phyloP scores from a whole-genome alignment of 2,329 filamentous ascomycete genomes.

The Coniella vitis region DNA sequence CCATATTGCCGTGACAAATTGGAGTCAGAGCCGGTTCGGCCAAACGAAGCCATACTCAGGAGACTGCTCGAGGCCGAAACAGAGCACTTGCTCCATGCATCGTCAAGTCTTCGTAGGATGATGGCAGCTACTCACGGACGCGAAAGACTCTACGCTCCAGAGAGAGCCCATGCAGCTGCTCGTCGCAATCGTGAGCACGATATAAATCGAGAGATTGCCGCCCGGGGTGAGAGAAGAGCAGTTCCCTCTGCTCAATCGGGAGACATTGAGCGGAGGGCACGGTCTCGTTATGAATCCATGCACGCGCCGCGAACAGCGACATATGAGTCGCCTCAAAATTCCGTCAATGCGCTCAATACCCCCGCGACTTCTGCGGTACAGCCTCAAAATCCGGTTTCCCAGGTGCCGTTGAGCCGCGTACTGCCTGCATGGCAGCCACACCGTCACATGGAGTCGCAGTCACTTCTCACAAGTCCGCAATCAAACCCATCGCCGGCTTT shows the following conservation, averaged over 20 bases:
- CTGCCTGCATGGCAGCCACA: neutral
- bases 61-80: conserved; percentile 20
- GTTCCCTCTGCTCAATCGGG: conserved; percentile 16
- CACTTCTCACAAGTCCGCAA: neutral
- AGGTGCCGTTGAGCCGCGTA: neutral
- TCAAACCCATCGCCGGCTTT: neutral
- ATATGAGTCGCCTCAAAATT: conserved; percentile 21
- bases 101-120: neutral
- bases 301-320: neutral
- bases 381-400: conserved; percentile 6
- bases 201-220: neutral
- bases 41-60: conserved; percentile 22
- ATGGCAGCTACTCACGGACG: neutral
- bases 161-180: neutral
- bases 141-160: neutral
- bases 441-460: neutral
- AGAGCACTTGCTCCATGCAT: neutral
- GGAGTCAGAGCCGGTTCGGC: conserved; percentile 36
- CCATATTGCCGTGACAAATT: conserved; percentile 59
- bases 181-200: neutral
- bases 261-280: conserved; percentile 25
- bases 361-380: neutral
- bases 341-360: conserved; percentile 1
- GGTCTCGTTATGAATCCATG: conserved; percentile 24
- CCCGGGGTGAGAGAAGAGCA: neutral